A percentile compares a stretch with the other conserved stretches of the same genome.
Evolutionary conservation across 176 grass and related monocot genomes (phyloP).

Genomic region (Areca catechu): DNA sequence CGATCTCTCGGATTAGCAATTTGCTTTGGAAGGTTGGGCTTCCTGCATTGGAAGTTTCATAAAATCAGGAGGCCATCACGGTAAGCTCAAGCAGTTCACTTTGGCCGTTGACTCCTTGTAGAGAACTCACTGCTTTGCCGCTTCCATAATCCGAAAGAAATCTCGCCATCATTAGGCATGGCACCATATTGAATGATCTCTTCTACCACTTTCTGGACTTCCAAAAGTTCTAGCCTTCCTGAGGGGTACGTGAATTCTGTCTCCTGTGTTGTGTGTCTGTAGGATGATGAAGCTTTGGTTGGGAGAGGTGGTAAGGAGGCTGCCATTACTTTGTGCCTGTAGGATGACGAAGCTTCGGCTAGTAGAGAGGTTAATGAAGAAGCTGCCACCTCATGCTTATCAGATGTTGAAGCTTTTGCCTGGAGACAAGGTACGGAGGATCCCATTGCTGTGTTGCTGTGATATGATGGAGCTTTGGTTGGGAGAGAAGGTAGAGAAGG

Average conservation of each 20-base stretch:
- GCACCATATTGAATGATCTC: slow-evolving; percentile 14
- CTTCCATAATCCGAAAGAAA: slow-evolving; percentile 3
- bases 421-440: not conserved
- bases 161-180: not conserved
- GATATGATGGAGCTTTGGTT: slow-evolving; percentile 2
- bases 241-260: slow-evolving; percentile 10
- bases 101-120: too few relatives aligned
- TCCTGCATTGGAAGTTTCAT: too few relatives aligned
- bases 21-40: too few relatives aligned
- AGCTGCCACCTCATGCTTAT: too few relatives aligned
- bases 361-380: not conserved
- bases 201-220: slow-evolving; percentile 6
- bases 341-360: not conserved
- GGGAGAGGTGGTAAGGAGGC: not conserved
- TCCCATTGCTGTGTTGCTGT: not conserved
- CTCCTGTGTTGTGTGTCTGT: not conserved
- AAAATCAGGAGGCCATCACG: too few relatives aligned
- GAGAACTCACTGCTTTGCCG: not conserved
- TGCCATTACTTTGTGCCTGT: not conserved
- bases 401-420: slow-evolving; percentile 2
- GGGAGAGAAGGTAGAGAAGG: not conserved
- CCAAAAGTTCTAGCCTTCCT: slow-evolving; percentile 4
- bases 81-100: too few relatives aligned
- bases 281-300: slow-evolving; percentile 2
- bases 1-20: too few relatives aligned